Evolutionary conservation across 371 early-diverging fungal species (phyloP).

Genomic region (Thermomucor indicae-seudaticae): DNA sequence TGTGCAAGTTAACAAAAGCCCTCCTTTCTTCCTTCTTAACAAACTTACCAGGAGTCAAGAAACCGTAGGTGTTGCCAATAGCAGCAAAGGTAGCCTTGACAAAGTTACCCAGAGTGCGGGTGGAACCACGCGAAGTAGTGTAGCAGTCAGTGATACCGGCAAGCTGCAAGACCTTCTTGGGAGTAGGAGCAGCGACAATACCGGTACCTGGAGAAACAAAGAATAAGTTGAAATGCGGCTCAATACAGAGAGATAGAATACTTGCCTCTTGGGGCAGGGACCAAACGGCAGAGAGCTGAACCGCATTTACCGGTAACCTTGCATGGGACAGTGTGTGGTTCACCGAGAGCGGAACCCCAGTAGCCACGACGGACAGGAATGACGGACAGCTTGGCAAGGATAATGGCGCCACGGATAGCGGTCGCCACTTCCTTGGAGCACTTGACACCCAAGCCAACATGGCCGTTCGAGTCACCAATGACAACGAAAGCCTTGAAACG

Average conservation of each 20-base stretch:
- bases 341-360: conserved; percentile 96
- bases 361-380: conserved; percentile 97
- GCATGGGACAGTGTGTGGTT: conserved; percentile 36
- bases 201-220: too few relatives aligned
- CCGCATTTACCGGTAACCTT: conserved; percentile 45
- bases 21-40: neutral
- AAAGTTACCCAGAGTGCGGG: conserved; percentile 92
- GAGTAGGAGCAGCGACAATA: conserved; percentile 92
- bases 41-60: conserved; percentile 77
- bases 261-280: conserved; percentile 98
- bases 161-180: conserved; percentile 95
- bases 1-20: neutral
- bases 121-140: conserved; percentile 89
- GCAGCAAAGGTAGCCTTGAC: conserved; percentile 98
- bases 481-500: conserved; percentile 99
- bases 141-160: conserved; percentile 98
- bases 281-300: conserved; percentile 87
- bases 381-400: conserved; percentile 95
- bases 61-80: conserved; percentile 93
- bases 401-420: conserved; percentile 97
- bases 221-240: too few relatives aligned
- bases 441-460: conserved; percentile 98
- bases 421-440: conserved; percentile 98
- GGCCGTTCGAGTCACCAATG: conserved; percentile 96
- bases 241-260: too few relatives aligned